These are phyloP conservation scores for Barnettozyma salicaria DNA, from an alignment of 805 yeast species.

Conservation along the genomic window DNA sequence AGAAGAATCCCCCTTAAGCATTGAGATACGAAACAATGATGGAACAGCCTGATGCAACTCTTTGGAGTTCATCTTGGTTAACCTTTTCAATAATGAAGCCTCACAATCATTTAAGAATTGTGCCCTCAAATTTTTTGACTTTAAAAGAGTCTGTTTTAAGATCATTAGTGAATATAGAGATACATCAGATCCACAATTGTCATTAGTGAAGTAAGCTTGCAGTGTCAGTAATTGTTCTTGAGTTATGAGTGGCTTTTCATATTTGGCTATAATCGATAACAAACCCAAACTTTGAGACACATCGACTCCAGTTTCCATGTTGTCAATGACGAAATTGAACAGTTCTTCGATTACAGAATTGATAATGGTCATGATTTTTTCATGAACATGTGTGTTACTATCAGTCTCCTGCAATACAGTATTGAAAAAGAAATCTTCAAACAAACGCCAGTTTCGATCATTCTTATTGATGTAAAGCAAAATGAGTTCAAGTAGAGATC, in stretches of 20 bases:
- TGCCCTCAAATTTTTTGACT: conserved; percentile 39
- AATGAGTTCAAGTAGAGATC: conserved; percentile 24
- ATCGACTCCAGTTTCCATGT: conserved; percentile 25
- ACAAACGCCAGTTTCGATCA: conserved; percentile 37
- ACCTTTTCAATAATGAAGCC: conserved; percentile 42
- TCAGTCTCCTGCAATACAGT: conserved; percentile 33
- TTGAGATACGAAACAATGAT: conserved; percentile 52
- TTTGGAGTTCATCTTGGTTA: conserved; percentile 53
- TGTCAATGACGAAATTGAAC: conserved; percentile 33
- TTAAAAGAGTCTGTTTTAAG: conserved; percentile 44
- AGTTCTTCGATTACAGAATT: conserved; percentile 30
- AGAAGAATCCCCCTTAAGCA: conserved; percentile 37
- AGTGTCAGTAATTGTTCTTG: conserved; percentile 63
- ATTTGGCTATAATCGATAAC: conserved; percentile 49
- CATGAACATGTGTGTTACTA: conserved; percentile 16
- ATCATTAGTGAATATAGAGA: conserved; percentile 49
- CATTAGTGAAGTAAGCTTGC: conserved; percentile 58
- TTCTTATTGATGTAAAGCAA: conserved; percentile 32
- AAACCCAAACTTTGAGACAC: conserved; percentile 40
- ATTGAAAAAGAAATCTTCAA: conserved; percentile 43
- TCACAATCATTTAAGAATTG: conserved; percentile 46
- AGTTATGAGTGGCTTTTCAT: conserved; percentile 45
- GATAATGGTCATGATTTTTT: conserved; percentile 21
- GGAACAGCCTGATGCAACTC: conserved; percentile 76
- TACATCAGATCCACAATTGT: conserved; percentile 33